These are phyloP conservation scores for Fusarium guadeloupense DNA, from an alignment of 2,329 filamentous ascomycete species.

Conservation along the genomic window DNA sequence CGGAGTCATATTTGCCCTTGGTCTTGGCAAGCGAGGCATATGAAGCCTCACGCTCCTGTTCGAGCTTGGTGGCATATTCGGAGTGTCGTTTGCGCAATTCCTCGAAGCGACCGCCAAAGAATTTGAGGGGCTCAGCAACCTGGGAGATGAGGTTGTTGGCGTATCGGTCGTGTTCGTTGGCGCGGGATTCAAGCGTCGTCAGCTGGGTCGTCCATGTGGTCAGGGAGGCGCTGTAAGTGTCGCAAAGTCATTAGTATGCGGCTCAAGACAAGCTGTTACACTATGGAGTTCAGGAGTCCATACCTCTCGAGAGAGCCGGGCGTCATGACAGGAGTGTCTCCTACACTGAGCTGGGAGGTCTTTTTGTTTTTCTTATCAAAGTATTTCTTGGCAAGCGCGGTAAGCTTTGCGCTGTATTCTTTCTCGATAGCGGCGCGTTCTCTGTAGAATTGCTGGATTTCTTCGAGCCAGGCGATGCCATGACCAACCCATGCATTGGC, in stretches of 20 bases:
- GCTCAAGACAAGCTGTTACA: not conserved
- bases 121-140: conserved; percentile 87
- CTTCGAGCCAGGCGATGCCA: conserved; percentile 94
- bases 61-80: conserved; percentile 88
- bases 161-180: conserved; percentile 88
- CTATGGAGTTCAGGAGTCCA: not conserved
- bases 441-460: conserved; percentile 96
- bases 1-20: conserved; percentile 91
- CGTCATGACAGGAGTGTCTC: conserved; percentile 91
- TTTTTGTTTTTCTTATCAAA: conserved; percentile 97
- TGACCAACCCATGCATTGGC: conserved; percentile 91
- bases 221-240: conserved; percentile 76
- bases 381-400: conserved; percentile 90
- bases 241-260: conserved; percentile 37
- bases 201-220: conserved; percentile 97
- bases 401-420: conserved; percentile 92
- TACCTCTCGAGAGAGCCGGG: conserved; percentile 93
- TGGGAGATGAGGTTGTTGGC: conserved; percentile 79
- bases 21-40: conserved; percentile 88
- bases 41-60: conserved; percentile 85
- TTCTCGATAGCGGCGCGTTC: conserved; percentile 95
- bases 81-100: conserved; percentile 90
- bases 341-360: conserved; percentile 86
- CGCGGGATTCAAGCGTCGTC: conserved; percentile 86
- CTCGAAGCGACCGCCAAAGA: conserved; percentile 78